Evolutionary conservation across 768 basidiomycete species (phyloP).

Genomic region (Multifurca ochricompacta): DNA sequence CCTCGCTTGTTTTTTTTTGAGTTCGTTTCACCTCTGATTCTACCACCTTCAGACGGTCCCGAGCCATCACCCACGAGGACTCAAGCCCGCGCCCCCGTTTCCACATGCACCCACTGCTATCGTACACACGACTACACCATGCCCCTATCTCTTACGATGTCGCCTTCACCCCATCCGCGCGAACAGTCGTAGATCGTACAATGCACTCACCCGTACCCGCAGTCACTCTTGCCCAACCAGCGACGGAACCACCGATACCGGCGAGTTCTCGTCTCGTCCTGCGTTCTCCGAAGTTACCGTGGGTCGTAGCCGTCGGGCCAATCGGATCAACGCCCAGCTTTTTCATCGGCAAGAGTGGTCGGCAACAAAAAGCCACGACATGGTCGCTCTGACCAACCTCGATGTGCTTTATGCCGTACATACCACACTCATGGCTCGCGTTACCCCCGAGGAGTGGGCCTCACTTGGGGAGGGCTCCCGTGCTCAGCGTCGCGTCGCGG

Average conservation of each 20-base stretch:
- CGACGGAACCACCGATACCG: conserved; percentile 51
- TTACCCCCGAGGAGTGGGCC: conserved; percentile 61
- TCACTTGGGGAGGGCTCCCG: conserved; percentile 46
- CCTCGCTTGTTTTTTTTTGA: not conserved
- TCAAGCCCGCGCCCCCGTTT: conserved; percentile 31
- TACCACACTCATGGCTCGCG: conserved; percentile 43
- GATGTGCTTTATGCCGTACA: conserved; percentile 58
- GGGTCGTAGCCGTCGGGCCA: conserved; percentile 46
- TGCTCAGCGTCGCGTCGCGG: conserved; percentile 49
- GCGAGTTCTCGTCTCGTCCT: conserved; percentile 42
- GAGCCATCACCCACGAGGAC: conserved; percentile 22
- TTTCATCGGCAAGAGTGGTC: conserved; percentile 19
- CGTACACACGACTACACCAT: conserved; percentile 44
- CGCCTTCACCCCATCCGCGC: conserved; percentile 46
- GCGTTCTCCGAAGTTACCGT: conserved; percentile 50
- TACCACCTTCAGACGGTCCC: not conserved
- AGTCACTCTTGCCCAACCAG: conserved; percentile 51
- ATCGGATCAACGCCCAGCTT: conserved; percentile 25
- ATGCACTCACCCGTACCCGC: conserved; percentile 47
- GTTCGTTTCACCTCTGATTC: too few relatives aligned
- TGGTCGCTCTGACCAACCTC: conserved; percentile 43
- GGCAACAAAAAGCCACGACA: conserved; percentile 9
- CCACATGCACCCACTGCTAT: conserved; percentile 59
- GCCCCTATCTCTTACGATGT: conserved; percentile 60
- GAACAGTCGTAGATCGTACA: conserved; percentile 48